Evolutionary conservation across 2,329 filamentous ascomycete genomes (phyloP), one percentile per base, ranked within the genome.

Genomic region (Venturia oleaginea): DNA sequence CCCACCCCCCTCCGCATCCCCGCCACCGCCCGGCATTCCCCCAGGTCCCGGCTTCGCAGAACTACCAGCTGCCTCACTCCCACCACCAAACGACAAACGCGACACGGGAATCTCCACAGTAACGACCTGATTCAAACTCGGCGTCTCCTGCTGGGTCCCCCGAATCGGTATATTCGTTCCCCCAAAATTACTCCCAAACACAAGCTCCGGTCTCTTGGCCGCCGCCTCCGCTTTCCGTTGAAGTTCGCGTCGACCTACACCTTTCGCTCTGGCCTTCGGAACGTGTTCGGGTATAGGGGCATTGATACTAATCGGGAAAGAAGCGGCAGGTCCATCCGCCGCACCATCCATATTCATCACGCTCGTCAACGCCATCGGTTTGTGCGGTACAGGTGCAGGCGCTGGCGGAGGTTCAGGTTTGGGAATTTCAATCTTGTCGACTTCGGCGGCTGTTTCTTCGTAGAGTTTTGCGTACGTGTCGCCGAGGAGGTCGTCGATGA

Each of bases 401-500:
- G 69, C 54, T 68, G 69, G 37, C 68, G 71, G 55, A 68, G 68
- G 63, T 73, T 69, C 66, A 83, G 69, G 75, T 82, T 68, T 78
- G 79, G 64, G 79, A 75, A 65, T 76, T 72, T 70, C 73, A 66
- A 79, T 75, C 27, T 82, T 77, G 57, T 81, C 76, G n/a, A 91
- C 76, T 3, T 79, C 80, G 51, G 83, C 83, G 1, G 85, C 85
- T 60, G 92, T 78, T 37, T 87, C 84, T 22, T 83, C 81, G 72
- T 91, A 94, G 19, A 96, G 79, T 60, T 86, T 82, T 0, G 90
- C 89, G 74, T 96, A 99, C 60, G 90, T 87, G 75, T 99, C 94
- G 27, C 88, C 89, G 68, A 97, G 89, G n/a, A 97, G 82, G 71
- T 99, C 94, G 70, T 99, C 94, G 55, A 97, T 93, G 11, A 87